Base-by-base conservation (phyloP, 257 asterid species). In the Rehmannia glutinosa region DNA sequence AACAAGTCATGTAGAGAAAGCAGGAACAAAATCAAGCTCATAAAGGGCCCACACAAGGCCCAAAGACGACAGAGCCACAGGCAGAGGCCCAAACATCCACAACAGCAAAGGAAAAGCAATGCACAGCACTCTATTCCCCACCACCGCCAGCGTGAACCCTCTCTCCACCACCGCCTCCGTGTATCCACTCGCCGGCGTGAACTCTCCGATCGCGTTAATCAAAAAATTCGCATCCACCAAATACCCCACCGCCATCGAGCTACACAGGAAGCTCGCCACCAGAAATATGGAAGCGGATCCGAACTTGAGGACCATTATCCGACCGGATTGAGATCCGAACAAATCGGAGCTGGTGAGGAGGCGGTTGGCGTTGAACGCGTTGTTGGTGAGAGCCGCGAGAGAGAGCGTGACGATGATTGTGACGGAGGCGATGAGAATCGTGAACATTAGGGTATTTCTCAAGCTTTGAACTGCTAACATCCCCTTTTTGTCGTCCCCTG, bases 1-100 rank as follows among this genome's bases (percentile, higher is more conserved):
- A 46, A 46, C 56, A 45, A 23, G 36, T 33, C 13, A 13, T 16
- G 25, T 49, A 39, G 64, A 51, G 53, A 68, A 23, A 50, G 53
- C 19, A 46, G 75, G 27, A 38, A 74, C 64, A 74, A 86, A 91
- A 78, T 91, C 97, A 10, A 87, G 93, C 8, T 36, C 76, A 36
- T 77, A 75, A 1, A 91, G 82, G 0, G 70, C 90, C 91, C 87
- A 87, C 13, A 88, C 88, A 3, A 88, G 83, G 0, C 71, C 93
- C 33, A 82, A 4, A 0, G 97, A 84, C 23, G 96, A 76, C 3
- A 88, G 12, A 3, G 81, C 84, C 71, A 83, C 83, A 0, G 95
- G 81, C 67, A 88, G 53, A 0, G 97, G 93, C 2, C 97, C 96
- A 36, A 84, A 69, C 83, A 91, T 13, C 96, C 97, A 91, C 66